A percentile compares a stretch with the other conserved stretches of the same genome.
phyloP scores from a whole-genome alignment of 169 alveolate genomes.

The Eimeria tenella region DNA sequence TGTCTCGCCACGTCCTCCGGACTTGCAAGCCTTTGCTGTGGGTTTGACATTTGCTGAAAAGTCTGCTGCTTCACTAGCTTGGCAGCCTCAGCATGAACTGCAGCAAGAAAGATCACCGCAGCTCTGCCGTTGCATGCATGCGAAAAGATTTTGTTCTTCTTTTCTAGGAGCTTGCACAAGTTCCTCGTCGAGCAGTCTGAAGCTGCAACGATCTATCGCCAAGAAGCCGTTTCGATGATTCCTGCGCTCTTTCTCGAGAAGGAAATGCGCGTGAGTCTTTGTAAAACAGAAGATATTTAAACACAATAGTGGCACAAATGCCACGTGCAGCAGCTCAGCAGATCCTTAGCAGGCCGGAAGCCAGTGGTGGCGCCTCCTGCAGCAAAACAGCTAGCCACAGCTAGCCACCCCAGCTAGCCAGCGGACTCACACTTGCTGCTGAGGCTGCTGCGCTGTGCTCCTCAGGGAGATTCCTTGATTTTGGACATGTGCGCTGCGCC shows the following conservation, averaged over 20 bases:
- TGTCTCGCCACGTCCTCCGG: constrained; percentile 50
- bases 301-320: too few species aligned
- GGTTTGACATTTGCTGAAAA: too few species aligned
- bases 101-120: constrained; percentile 81
- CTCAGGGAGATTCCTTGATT: constrained; percentile 80
- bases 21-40: constrained; percentile 61
- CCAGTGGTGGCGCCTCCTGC: too few species aligned
- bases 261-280: not conserved
- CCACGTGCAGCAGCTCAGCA: too few species aligned
- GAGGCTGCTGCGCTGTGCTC: too few species aligned
- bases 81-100: constrained; percentile 69
- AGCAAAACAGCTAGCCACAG: too few species aligned
- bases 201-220: constrained; percentile 89
- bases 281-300: too few species aligned
- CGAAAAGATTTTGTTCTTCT: not conserved
- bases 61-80: not conserved
- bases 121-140: not conserved
- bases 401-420: too few species aligned
- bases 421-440: too few species aligned
- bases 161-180: constrained; percentile 53
- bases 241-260: constrained; percentile 89
- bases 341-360: too few species aligned
- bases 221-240: constrained; percentile 93
- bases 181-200: constrained; percentile 76
- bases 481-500: constrained; percentile 96